Evolutionary conservation across 768 basidiomycete genomes (phyloP).

Genomic region (Arthromyces matolae): DNA sequence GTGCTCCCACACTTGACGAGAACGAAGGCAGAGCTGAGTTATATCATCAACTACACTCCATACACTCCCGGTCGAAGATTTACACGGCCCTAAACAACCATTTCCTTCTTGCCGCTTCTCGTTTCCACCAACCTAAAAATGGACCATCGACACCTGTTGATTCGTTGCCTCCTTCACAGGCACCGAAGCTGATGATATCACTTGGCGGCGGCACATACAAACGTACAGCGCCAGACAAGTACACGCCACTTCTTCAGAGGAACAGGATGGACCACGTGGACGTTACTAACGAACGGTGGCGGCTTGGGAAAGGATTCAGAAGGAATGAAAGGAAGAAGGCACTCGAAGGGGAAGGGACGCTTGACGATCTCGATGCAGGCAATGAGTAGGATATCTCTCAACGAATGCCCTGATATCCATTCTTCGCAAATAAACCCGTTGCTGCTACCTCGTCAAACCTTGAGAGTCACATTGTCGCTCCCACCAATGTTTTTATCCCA

Average conservation of each 20-base stretch:
- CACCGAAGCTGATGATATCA: conserved; percentile 43
- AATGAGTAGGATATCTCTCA: conserved; percentile 16
- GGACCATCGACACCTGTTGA: conserved; percentile 29
- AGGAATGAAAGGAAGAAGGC: conserved; percentile 32
- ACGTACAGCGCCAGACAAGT: conserved; percentile 47
- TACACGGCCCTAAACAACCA: conserved; percentile 61
- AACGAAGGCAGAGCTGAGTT: conserved; percentile 32
- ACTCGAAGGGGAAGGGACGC: conserved; percentile 16
- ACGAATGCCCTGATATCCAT: neutral
- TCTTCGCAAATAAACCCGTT: neutral
- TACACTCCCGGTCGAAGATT: conserved; percentile 59
- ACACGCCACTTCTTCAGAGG: conserved; percentile 63
- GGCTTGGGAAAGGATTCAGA: conserved; percentile 57
- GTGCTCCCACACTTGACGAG: conserved; percentile 13
- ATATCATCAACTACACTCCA: conserved; percentile 49
- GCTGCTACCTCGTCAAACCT: neutral
- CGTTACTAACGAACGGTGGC: conserved; percentile 76
- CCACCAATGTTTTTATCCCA: neutral
- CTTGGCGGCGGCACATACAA: conserved; percentile 70
- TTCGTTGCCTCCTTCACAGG: neutral
- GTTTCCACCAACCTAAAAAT: conserved; percentile 38
- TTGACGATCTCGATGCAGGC: conserved; percentile 18
- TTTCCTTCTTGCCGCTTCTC: conserved; percentile 55
- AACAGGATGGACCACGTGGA: conserved; percentile 69
- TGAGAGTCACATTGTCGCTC: too few species aligned